Percentiles rank a stretch among this genome's conserved stretches.
phyloP scores from a whole-genome alignment of 2,329 filamentous ascomycete species.

The Raffaelea arxii region DNA sequence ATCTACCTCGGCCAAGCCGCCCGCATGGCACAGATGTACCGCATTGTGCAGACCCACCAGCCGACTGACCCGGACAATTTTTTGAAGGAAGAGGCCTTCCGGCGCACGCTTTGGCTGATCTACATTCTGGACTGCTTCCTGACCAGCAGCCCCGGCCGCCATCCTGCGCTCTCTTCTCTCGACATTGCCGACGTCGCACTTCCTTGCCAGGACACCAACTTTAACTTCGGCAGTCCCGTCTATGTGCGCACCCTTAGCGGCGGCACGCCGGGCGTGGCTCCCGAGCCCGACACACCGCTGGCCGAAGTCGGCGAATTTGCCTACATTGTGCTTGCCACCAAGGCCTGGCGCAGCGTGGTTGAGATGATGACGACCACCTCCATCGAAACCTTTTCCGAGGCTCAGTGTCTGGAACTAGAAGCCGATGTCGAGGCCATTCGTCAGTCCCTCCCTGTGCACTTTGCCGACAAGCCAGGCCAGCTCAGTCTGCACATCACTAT shows the following conservation, averaged over 20 bases:
- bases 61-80: slow-evolving; percentile 47
- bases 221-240: slow-evolving; percentile 51
- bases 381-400: slow-evolving; percentile 42
- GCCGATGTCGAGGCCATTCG: slow-evolving; percentile 46
- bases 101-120: slow-evolving; percentile 51
- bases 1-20: slow-evolving; percentile 53
- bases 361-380: slow-evolving; percentile 49
- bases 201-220: slow-evolving; percentile 53
- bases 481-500: slow-evolving; percentile 54
- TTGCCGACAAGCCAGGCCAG: slow-evolving; percentile 50
- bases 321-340: slow-evolving; percentile 50
- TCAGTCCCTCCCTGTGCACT: slow-evolving; percentile 46
- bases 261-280: slow-evolving; percentile 25
- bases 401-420: slow-evolving; percentile 40
- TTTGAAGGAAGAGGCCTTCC: slow-evolving; percentile 50
- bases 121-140: slow-evolving; percentile 55
- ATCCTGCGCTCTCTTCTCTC: slow-evolving; percentile 42
- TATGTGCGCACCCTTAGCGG: slow-evolving; percentile 46
- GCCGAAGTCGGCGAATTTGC: slow-evolving; percentile 51
- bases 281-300: slow-evolving; percentile 26
- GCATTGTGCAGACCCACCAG: slow-evolving; percentile 45
- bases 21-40: slow-evolving; percentile 57
- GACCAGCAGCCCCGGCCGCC: slow-evolving; percentile 51
- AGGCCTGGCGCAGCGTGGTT: slow-evolving; percentile 52
- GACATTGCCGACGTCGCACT: slow-evolving; percentile 47